Percentiles rank a stretch among this genome's conserved stretches.
Evolutionary conservation across 192 early-diverging fungal species (phyloP).

Genomic region (Coemansia reversa): DNA sequence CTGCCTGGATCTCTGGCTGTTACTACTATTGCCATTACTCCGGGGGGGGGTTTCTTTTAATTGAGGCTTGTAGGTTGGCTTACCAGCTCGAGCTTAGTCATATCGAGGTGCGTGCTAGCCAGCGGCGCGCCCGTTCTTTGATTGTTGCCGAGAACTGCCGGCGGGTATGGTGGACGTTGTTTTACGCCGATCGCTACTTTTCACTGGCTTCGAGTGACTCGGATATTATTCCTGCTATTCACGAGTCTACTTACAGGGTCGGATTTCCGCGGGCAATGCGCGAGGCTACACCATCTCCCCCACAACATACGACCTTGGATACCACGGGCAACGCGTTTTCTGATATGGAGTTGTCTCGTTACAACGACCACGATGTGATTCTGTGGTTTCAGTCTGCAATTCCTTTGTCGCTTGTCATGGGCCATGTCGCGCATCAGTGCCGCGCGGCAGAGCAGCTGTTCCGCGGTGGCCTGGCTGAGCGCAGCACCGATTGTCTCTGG

Average conservation of each 20-base stretch:
- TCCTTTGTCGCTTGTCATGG: slow-evolving; percentile 53
- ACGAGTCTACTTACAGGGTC: slow-evolving; percentile 52
- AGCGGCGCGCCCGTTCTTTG: slow-evolving; percentile 52
- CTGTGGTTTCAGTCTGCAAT: slow-evolving; percentile 56
- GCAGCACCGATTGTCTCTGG: slow-evolving; percentile 40
- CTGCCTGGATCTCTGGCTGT: not conserved
- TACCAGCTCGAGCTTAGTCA: slow-evolving; percentile 53
- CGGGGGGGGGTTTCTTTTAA: not conserved
- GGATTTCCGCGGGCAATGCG: slow-evolving; percentile 53
- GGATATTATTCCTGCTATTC: slow-evolving; percentile 38
- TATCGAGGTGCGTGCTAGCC: slow-evolving; percentile 51
- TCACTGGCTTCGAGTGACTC: slow-evolving; percentile 50
- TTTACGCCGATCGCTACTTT: slow-evolving; percentile 53
- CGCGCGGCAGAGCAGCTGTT: slow-evolving; percentile 52
- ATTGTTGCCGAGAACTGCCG: slow-evolving; percentile 57
- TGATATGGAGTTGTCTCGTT: slow-evolving; percentile 46
- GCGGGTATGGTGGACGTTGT: slow-evolving; percentile 54
- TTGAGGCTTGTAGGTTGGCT: slow-evolving; percentile 28
- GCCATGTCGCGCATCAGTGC: slow-evolving; percentile 49
- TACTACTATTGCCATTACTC: not conserved
- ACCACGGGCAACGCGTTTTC: not conserved
- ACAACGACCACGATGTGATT: slow-evolving; percentile 54
- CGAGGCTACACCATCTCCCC: slow-evolving; percentile 49
- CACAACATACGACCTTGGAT: not conserved
- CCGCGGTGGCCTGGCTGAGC: slow-evolving; percentile 43